A percentile compares a stretch with the other conserved stretches of the same genome.
Evolutionary conservation across 2,329 filamentous ascomycete genomes (phyloP).

Genomic region (Xylaria sp.): DNA sequence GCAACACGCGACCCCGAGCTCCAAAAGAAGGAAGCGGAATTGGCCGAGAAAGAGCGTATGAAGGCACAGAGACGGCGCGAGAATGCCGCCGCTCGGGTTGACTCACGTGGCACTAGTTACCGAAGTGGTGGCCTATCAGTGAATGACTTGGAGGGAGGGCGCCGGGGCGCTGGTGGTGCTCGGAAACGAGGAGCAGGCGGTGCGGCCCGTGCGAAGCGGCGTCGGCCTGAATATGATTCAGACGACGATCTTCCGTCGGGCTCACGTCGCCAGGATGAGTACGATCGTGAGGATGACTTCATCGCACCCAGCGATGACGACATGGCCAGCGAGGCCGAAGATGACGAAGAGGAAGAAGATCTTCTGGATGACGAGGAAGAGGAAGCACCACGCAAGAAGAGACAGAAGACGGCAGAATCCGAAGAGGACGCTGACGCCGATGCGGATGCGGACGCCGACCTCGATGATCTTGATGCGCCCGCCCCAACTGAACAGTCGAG

Average conservation of each 20-base stretch:
- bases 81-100: slow-evolving; percentile 68
- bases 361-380: slow-evolving; percentile 57
- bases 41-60: slow-evolving; percentile 75
- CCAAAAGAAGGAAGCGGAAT: slow-evolving; percentile 74
- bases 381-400: slow-evolving; percentile 53
- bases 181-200: slow-evolving; percentile 61
- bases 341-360: slow-evolving; percentile 67
- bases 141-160: slow-evolving; percentile 70
- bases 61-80: slow-evolving; percentile 70
- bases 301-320: slow-evolving; percentile 79
- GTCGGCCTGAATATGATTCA: slow-evolving; percentile 72
- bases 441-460: slow-evolving; percentile 61
- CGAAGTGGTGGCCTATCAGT: slow-evolving; percentile 67
- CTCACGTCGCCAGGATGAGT: slow-evolving; percentile 70
- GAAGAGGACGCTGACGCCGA: slow-evolving; percentile 59
- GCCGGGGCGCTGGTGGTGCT: slow-evolving; percentile 53
- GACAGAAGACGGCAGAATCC: slow-evolving; percentile 56
- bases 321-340: slow-evolving; percentile 56
- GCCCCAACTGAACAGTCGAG: slow-evolving; percentile 48
- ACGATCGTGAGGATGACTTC: slow-evolving; percentile 81
- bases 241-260: slow-evolving; percentile 73
- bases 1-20: slow-evolving; percentile 77
- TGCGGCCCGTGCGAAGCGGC: slow-evolving; percentile 57
- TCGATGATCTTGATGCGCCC: slow-evolving; percentile 54
- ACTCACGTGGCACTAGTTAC: slow-evolving; percentile 58